These are phyloP conservation scores for Cucurbita maxima DNA, from an alignment of 306 rosid species.

Conservation along the genomic window DNA sequence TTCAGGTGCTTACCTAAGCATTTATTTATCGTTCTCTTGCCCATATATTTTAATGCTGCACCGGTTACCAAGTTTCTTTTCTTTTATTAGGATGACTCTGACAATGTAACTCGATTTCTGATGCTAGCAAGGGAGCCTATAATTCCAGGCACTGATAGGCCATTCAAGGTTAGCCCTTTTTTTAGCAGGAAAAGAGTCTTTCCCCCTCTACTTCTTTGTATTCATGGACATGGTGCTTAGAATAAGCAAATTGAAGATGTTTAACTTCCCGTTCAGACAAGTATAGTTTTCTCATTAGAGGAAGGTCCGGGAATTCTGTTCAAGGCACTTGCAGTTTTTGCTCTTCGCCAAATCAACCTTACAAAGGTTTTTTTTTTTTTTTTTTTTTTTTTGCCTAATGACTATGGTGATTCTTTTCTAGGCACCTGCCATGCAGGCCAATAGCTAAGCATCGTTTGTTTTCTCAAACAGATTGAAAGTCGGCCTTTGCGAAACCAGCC, in stretches of 20 bases:
- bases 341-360: constrained; percentile 78
- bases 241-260: background rate
- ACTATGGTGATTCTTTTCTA: background rate
- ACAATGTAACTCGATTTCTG: constrained; percentile 79
- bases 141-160: constrained; percentile 81
- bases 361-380: constrained; percentile 39
- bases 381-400: constrained; percentile 7
- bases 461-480: constrained; percentile 67
- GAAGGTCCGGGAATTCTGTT: constrained; percentile 95
- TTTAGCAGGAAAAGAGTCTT: background rate
- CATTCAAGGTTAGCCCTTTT: constrained; percentile 54
- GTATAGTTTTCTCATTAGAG: constrained; percentile 91
- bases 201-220: background rate
- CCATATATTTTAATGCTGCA: background rate
- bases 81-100: constrained; percentile 64
- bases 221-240: background rate
- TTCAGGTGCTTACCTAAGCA: constrained; percentile 43
- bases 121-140: constrained; percentile 92
- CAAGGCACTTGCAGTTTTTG: constrained; percentile 97
- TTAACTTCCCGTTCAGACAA: constrained; percentile 42
- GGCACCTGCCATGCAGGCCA: background rate
- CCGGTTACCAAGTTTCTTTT: constrained; percentile 14
- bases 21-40: background rate
- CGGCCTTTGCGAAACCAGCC: constrained; percentile 84
- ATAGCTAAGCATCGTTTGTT: constrained; percentile 13